Conservation (phyloP, 2,329 filamentous ascomycete species). For the Nemania abortiva region DNA sequence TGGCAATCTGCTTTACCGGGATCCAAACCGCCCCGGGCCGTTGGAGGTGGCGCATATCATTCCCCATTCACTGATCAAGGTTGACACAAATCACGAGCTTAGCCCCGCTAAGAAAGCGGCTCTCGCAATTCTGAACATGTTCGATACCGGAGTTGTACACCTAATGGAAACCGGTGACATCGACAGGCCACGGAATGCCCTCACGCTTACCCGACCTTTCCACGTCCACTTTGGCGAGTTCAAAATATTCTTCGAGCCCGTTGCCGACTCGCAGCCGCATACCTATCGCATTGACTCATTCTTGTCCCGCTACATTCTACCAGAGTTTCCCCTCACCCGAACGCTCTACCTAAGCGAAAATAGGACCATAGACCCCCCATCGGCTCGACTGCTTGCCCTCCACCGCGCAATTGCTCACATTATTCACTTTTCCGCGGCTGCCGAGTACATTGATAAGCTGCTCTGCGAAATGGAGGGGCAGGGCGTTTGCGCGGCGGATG, state of each 20-base stretch:
- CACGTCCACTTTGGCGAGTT: slow-evolving; percentile 52
- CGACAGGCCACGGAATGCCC: slow-evolving; percentile 50
- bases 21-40: background rate
- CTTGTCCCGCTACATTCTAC: slow-evolving; percentile 5
- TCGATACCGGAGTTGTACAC: slow-evolving; percentile 52
- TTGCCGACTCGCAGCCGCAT: slow-evolving; percentile 41
- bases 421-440: slow-evolving; percentile 50
- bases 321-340: slow-evolving; percentile 48
- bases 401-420: slow-evolving; percentile 53
- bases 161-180: slow-evolving; percentile 57
- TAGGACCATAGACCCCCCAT: slow-evolving; percentile 50
- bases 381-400: slow-evolving; percentile 51
- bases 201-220: slow-evolving; percentile 47
- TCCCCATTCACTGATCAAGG: slow-evolving; percentile 14
- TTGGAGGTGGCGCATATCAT: slow-evolving; percentile 32
- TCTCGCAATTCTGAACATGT: slow-evolving; percentile 57
- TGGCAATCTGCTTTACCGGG: slow-evolving; percentile 37
- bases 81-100: background rate
- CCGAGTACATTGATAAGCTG: slow-evolving; percentile 51
- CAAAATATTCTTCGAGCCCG: slow-evolving; percentile 50
- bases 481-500: slow-evolving; percentile 33
- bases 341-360: slow-evolving; percentile 46
- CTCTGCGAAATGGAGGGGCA: slow-evolving; percentile 44
- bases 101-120: slow-evolving; percentile 49
- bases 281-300: slow-evolving; percentile 49